Conservation (phyloP, 805 yeast genomes). For the Lipomyces sp. region DNA sequence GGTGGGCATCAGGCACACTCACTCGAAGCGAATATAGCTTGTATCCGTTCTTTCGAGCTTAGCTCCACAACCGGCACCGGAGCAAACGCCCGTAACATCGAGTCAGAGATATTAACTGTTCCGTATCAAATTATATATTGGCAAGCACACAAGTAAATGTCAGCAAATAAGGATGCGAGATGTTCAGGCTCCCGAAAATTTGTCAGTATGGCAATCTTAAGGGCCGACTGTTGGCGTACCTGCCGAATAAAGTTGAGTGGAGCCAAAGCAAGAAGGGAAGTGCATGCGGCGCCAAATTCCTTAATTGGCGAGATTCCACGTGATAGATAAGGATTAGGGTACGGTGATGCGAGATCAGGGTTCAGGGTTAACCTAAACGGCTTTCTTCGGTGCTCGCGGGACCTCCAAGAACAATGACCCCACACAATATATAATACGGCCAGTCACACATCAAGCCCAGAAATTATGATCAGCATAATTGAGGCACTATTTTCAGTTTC, state of each 20-base stretch:
- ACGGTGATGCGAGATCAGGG: background rate
- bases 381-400: too few species aligned
- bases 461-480: background rate
- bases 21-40: slow-evolving; percentile 25
- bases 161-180: background rate
- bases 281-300: background rate
- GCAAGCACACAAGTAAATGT: background rate
- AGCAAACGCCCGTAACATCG: slow-evolving; percentile 30
- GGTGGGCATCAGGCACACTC: background rate
- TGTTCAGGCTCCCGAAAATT: background rate
- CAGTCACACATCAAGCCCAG: too few species aligned
- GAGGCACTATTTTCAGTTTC: background rate
- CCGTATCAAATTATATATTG: background rate
- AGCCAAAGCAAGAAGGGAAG: background rate
- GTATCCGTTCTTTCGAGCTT: slow-evolving; percentile 32
- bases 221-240: background rate
- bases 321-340: slow-evolving; percentile 14
- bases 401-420: too few species aligned
- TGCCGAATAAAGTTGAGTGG: background rate
- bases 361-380: too few species aligned
- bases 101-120: background rate
- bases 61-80: slow-evolving; percentile 35
- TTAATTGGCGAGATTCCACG: slow-evolving; percentile 8
- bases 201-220: background rate
- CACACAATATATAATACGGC: too few species aligned